Conservation (phyloP, 75 land plant species). For the Picea sitchensis region DNA sequence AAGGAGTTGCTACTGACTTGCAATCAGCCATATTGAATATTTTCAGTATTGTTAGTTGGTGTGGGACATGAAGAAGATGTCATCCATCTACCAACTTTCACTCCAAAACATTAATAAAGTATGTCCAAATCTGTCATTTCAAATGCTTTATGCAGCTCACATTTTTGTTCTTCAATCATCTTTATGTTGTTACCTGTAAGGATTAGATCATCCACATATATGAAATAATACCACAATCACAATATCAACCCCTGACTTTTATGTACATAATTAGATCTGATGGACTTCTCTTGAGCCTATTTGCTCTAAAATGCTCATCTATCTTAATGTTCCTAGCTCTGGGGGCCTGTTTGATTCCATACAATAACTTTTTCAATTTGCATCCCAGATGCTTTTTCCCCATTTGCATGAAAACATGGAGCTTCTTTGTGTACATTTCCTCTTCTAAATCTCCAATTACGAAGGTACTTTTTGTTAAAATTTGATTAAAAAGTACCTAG, state of each 20-base stretch:
- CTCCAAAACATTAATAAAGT: constrained; percentile 17
- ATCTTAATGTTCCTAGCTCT: constrained; percentile 24
- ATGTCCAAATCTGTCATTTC: constrained; percentile 21
- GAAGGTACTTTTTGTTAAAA: too few species aligned
- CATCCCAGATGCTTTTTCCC: too few species aligned
- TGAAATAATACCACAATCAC: constrained; percentile 7
- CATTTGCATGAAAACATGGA: too few species aligned
- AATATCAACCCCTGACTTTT: not conserved
- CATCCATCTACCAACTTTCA: constrained; percentile 2
- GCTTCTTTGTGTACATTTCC: too few species aligned
- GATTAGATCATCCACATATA: constrained; percentile 36
- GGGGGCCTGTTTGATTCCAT: constrained; percentile 21
- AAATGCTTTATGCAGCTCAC: constrained; percentile 8
- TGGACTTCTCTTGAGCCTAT: constrained; percentile 17
- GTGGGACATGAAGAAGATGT: too few species aligned
- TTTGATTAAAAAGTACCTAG: too few species aligned
- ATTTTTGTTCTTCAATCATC: constrained; percentile 12
- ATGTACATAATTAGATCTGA: constrained; percentile 21
- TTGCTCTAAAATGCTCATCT: constrained; percentile 7
- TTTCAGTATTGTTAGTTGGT: too few species aligned
- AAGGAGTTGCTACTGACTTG: too few species aligned
- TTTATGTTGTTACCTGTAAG: constrained; percentile 7
- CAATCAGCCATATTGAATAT: too few species aligned
- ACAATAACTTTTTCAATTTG: constrained; percentile 6
- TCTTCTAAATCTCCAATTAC: too few species aligned